phyloP scores from a whole-genome alignment of 1,139 yeast genomes.

The Ogataea hybrid region DNA sequence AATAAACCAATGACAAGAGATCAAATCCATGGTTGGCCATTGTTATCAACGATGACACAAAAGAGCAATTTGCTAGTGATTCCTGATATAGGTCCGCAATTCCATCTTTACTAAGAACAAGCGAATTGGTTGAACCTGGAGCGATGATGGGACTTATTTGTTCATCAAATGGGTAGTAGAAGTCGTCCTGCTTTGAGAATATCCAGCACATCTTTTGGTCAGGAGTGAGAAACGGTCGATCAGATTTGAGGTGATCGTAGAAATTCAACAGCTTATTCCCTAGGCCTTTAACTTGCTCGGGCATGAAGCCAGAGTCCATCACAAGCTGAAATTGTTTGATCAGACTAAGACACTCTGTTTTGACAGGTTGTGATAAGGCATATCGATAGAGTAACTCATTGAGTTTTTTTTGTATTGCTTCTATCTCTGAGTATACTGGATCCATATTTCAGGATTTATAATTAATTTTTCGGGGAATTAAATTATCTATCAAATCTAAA shows the following conservation, averaged over 20 bases:
- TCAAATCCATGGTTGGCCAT: background rate
- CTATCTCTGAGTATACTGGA: no score
- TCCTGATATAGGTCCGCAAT: constrained; percentile 17
- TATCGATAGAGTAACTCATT: constrained; percentile 1
- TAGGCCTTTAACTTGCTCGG: constrained; percentile 3
- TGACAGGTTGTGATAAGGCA: constrained; percentile 2
- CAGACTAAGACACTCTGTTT: background rate
- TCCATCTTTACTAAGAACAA: constrained; percentile 7
- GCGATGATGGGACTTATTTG: constrained; percentile 14
- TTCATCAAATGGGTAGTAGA: constrained; percentile 10
- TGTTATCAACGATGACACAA: constrained; percentile 19
- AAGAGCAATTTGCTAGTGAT: constrained; percentile 18
- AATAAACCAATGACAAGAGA: constrained; percentile 24
- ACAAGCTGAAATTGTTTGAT: constrained; percentile 4
- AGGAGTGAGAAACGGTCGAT: constrained; percentile 3
- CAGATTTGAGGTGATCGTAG: constrained; percentile 8
- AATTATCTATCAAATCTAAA: constrained; percentile 3
- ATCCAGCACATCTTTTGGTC: constrained; percentile 19
- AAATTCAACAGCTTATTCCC: constrained; percentile 10
- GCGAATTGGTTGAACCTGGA: background rate
- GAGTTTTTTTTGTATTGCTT: no score
- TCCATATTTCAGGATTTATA: background rate
- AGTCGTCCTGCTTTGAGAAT: constrained; percentile 9
- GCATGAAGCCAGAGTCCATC: background rate
- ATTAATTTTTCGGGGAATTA: background rate